Evolutionary conservation across 805 yeast species (phyloP).

Genomic region (Saturnispora gosingensis): DNA sequence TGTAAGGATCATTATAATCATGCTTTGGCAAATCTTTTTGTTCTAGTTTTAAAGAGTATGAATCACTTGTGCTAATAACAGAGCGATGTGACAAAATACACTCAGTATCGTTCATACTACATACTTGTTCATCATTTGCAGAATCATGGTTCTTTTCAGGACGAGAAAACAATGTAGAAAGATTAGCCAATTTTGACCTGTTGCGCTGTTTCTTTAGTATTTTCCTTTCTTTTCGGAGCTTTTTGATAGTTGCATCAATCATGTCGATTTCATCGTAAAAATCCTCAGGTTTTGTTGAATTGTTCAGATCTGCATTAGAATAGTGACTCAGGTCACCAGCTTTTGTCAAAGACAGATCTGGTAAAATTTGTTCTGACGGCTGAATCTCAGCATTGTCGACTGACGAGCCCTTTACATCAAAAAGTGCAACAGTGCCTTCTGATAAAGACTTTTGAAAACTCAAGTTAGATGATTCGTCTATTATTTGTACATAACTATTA

Average conservation of each 20-base stretch:
- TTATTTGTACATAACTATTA: not conserved
- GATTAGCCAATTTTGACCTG: not conserved
- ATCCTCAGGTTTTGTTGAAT: not conserved
- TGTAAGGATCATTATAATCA: not conserved
- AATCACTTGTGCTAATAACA: too few relatives aligned
- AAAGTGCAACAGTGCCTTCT: too few relatives aligned
- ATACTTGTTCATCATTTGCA: not conserved
- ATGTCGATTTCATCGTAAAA: not conserved
- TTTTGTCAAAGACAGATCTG: too few relatives aligned
- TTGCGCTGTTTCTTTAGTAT: not conserved
- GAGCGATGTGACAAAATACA: not conserved
- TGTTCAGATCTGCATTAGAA: not conserved
- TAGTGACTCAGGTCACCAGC: too few relatives aligned
- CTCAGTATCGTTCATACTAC: not conserved
- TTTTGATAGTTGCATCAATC: not conserved
- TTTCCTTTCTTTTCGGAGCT: not conserved
- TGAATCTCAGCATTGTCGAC: too few relatives aligned
- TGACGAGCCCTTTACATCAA: too few relatives aligned
- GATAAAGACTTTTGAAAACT: too few relatives aligned
- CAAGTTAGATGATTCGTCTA: not conserved
- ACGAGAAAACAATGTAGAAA: not conserved
- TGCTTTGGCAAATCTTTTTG: not conserved
- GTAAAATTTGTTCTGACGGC: too few relatives aligned
- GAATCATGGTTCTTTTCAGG: not conserved
- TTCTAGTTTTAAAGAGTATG: not conserved